Percentiles rank a stretch among this genome's conserved stretches.
These are phyloP conservation scores for Nigrospora sphaerica DNA, from an alignment of 2,329 filamentous ascomycete genomes.

Conservation along the genomic window DNA sequence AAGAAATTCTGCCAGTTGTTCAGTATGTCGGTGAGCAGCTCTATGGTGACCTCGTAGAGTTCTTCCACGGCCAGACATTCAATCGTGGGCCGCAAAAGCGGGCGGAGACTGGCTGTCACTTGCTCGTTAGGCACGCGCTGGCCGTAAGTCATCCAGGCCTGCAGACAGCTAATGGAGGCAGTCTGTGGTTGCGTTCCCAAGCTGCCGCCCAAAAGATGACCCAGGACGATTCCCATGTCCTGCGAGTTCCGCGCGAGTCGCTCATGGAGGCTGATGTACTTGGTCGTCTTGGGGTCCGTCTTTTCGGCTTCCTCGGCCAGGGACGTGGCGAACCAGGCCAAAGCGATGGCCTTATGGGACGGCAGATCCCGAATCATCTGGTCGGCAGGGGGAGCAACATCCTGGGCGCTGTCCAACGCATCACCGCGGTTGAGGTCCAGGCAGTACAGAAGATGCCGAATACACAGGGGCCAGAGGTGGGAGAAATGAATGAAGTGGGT, in stretches of 20 bases:
- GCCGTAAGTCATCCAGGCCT: constrained; percentile 69
- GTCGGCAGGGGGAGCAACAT: constrained; percentile 32
- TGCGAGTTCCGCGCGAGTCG: constrained; percentile 43
- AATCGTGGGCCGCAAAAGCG: constrained; percentile 53
- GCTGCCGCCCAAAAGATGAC: constrained; percentile 24
- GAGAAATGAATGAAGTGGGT: constrained; percentile 70
- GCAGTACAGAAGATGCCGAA: constrained; percentile 57
- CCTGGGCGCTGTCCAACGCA: constrained; percentile 39
- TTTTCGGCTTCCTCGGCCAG: constrained; percentile 63
- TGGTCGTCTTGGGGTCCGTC: constrained; percentile 53
- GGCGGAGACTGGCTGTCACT: constrained; percentile 51
- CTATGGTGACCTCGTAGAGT: constrained; percentile 52
- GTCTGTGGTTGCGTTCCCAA: constrained; percentile 25
- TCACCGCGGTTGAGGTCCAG: constrained; percentile 40
- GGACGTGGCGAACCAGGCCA: constrained; percentile 58
- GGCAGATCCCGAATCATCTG: constrained; percentile 38
- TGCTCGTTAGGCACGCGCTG: constrained; percentile 53
- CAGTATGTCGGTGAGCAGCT: constrained; percentile 59
- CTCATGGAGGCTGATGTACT: constrained; percentile 40
- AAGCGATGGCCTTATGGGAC: constrained; percentile 43
- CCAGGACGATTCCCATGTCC: constrained; percentile 41
- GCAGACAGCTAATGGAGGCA: constrained; percentile 54
- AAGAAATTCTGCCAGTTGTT: constrained; percentile 60
- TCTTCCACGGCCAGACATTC: constrained; percentile 51
- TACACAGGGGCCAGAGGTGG: constrained; percentile 56